phyloP scores from a whole-genome alignment of 1,284 basidiomycete genomes.

The Schizophyllum amplum region DNA sequence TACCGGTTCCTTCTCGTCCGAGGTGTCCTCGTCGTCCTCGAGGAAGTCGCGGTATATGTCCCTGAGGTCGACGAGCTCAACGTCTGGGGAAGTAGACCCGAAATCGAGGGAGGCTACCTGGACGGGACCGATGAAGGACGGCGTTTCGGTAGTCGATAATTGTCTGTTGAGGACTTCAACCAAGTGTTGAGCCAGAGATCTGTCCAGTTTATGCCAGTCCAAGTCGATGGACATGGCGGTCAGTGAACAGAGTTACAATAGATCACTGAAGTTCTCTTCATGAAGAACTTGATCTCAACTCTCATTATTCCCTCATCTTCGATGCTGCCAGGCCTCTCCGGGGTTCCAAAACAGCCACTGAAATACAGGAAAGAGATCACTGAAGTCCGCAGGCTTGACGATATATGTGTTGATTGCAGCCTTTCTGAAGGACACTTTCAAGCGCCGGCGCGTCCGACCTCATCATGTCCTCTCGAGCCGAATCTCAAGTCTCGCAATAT shows the following conservation, averaged over 20 bases:
- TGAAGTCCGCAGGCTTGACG: too few relatives aligned
- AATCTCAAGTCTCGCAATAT: conserved; percentile 49
- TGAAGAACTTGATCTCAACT: too few relatives aligned
- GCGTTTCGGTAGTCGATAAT: conserved; percentile 61
- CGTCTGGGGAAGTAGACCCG: conserved; percentile 74
- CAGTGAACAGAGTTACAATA: too few relatives aligned
- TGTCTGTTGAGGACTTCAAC: conserved; percentile 77
- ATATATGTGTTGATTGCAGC: too few relatives aligned
- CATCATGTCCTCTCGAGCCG: conserved; percentile 48
- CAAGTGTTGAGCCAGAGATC: conserved; percentile 62
- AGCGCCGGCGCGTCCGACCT: background rate
- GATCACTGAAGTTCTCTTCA: too few relatives aligned
- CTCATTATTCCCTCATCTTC: too few relatives aligned
- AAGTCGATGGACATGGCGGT: conserved; percentile 68
- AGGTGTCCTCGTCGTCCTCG: conserved; percentile 71
- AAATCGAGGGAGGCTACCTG: conserved; percentile 83
- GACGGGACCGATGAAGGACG: conserved; percentile 91
- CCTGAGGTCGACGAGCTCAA: conserved; percentile 85
- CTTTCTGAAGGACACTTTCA: too few relatives aligned
- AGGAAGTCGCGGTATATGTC: conserved; percentile 94
- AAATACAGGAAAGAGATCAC: too few relatives aligned
- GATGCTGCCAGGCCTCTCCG: too few relatives aligned
- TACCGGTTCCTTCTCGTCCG: conserved; percentile 34
- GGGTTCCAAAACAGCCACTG: too few relatives aligned
- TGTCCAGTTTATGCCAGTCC: conserved; percentile 69